These are phyloP conservation scores for Cardamine occulta DNA, from an alignment of 345 rosid species.

Conservation along the genomic window DNA sequence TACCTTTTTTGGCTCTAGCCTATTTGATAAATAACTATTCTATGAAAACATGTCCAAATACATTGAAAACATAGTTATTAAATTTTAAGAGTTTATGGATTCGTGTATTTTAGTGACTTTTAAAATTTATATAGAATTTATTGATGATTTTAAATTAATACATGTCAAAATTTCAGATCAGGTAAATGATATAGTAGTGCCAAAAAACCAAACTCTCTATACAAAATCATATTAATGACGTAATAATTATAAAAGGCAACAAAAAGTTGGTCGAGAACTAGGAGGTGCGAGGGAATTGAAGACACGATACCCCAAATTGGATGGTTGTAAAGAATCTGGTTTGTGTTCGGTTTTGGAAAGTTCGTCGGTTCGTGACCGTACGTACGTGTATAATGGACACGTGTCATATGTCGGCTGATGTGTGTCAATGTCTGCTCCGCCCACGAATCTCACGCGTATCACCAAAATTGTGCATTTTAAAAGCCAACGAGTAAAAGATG, in stretches of 20 bases:
- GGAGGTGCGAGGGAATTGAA: conserved; percentile 15
- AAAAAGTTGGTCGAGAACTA: not conserved
- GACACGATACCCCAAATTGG: conserved; percentile 37
- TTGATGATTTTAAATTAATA: not conserved
- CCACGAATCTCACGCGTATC: conserved; percentile 47
- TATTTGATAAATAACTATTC: conserved; percentile 19
- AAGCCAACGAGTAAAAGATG: conserved; percentile 38
- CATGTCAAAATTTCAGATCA: not conserved
- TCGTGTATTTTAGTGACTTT: not conserved
- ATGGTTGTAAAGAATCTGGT: conserved; percentile 38
- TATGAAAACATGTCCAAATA: conserved; percentile 14
- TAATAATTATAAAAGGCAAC: conserved; percentile 19
- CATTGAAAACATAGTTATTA: not conserved
- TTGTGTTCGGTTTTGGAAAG: conserved; percentile 39
- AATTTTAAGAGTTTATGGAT: not conserved
- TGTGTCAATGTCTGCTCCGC: conserved; percentile 37
- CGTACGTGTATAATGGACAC: conserved; percentile 25
- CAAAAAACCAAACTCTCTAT: not conserved
- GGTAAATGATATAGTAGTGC: not conserved
- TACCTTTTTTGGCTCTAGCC: conserved; percentile 9
- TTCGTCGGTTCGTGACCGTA: conserved; percentile 17
- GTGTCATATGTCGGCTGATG: conserved; percentile 18
- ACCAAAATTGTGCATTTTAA: conserved; percentile 17
- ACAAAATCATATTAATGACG: conserved; percentile 10
- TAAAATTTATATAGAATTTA: too few species aligned